phyloP scores from a whole-genome alignment of 139 green algal species.

The Astrephomene gubernaculifera region DNA sequence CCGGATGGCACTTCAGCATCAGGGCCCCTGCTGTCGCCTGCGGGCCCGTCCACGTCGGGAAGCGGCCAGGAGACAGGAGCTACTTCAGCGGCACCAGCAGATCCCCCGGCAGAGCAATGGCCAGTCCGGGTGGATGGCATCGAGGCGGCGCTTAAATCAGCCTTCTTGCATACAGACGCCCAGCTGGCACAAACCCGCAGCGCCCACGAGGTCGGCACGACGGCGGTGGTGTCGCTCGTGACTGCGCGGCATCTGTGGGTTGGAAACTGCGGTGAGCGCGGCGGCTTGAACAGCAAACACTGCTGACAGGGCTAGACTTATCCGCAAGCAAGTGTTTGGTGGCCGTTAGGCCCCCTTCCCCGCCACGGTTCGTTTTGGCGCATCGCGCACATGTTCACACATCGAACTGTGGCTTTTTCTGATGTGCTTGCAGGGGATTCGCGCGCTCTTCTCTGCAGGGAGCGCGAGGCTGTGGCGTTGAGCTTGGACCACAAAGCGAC shows the following conservation, averaged over 20 bases:
- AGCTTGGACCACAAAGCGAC: conserved; percentile 84
- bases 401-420: not conserved
- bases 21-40: not conserved
- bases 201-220: conserved; percentile 79
- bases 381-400: not conserved
- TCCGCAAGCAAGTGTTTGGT: too few species aligned
- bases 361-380: too few species aligned
- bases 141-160: conserved; percentile 29
- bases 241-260: conserved; percentile 76
- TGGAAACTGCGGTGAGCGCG: conserved; percentile 78
- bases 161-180: conserved; percentile 38
- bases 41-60: not conserved
- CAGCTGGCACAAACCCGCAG: conserved; percentile 32
- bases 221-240: conserved; percentile 86
- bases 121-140: conserved; percentile 26
- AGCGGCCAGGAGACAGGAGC: not conserved
- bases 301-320: too few species aligned
- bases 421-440: conserved; percentile 78
- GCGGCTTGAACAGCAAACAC: not conserved
- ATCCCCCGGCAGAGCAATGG: not conserved
- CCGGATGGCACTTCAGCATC: not conserved
- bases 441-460: conserved; percentile 79
- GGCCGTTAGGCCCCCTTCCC: too few species aligned
- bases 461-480: conserved; percentile 65
- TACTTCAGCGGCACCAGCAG: not conserved